phyloP scores from a whole-genome alignment of 768 basidiomycete species.

The Boletus huronensis region DNA sequence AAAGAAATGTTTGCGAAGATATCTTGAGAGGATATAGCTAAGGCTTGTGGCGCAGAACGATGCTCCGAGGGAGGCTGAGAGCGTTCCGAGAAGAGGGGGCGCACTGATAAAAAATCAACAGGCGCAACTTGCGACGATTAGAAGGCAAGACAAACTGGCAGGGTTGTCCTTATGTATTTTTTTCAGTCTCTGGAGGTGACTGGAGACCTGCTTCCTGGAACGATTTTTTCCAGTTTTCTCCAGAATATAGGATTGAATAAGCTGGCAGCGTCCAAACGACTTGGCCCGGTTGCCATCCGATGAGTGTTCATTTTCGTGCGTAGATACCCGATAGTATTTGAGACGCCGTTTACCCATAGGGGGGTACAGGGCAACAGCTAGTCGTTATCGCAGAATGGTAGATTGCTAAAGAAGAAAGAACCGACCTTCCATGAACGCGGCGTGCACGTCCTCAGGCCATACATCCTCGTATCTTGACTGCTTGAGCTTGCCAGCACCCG shows the following conservation, averaged over 20 bases:
- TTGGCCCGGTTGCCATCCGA: slow-evolving; percentile 15
- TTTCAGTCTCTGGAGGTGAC: slow-evolving; percentile 38
- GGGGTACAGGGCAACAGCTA: slow-evolving; percentile 31
- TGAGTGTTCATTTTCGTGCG: slow-evolving; percentile 9
- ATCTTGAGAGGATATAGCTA: slow-evolving; percentile 10
- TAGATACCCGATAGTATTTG: slow-evolving; percentile 29
- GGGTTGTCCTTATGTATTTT: slow-evolving; percentile 33
- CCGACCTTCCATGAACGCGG: slow-evolving; percentile 37
- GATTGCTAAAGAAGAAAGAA: neutral
- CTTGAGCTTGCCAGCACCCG: slow-evolving; percentile 17
- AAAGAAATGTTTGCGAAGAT: slow-evolving; percentile 4
- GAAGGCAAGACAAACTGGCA: slow-evolving; percentile 25
- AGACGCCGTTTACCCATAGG: slow-evolving; percentile 37
- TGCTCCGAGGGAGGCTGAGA: slow-evolving; percentile 14
- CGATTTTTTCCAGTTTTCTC: slow-evolving; percentile 38
- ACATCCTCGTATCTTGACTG: slow-evolving; percentile 35
- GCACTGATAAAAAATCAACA: slow-evolving; percentile 17
- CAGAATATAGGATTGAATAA: slow-evolving; percentile 37
- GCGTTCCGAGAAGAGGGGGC: slow-evolving; percentile 24
- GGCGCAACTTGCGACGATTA: neutral
- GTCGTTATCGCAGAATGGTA: slow-evolving; percentile 8
- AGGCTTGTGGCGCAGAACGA: neutral
- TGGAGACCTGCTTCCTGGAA: slow-evolving; percentile 39
- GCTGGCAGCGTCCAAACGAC: slow-evolving; percentile 39
- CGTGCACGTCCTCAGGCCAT: slow-evolving; percentile 34